These are phyloP conservation scores for Turnera subulata DNA, from an alignment of 345 rosid species.

Conservation along the genomic window DNA sequence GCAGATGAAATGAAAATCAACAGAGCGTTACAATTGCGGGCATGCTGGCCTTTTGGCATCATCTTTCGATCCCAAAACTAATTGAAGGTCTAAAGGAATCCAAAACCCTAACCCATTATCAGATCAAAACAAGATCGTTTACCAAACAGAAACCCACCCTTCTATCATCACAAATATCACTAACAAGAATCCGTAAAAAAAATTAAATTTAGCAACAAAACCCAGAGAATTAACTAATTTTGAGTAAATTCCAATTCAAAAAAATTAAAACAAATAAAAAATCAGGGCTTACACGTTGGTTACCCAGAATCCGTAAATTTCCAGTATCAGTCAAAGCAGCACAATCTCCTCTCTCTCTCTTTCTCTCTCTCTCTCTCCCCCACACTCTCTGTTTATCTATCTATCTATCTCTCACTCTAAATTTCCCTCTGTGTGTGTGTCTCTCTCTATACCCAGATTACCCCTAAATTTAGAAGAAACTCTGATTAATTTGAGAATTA, in stretches of 20 bases:
- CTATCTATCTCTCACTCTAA: no score
- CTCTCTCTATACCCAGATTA: slow-evolving; percentile 4
- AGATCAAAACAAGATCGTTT: not conserved
- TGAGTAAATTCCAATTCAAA: not conserved
- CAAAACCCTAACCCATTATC: not conserved
- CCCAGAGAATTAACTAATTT: not conserved
- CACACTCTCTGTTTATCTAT: no score
- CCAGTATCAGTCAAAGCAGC: slow-evolving; percentile 15
- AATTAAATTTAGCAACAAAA: not conserved
- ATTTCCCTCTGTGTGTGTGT: no score
- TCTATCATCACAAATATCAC: not conserved
- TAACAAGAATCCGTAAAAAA: not conserved
- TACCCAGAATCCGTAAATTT: slow-evolving; percentile 17
- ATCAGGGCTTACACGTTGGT: slow-evolving; percentile 14
- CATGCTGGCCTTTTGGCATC: no score
- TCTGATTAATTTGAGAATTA: not conserved
- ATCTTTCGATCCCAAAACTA: no score
- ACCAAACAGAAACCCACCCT: not conserved
- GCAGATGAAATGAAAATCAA: no score
- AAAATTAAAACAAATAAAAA: not conserved
- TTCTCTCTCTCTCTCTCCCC: no score
- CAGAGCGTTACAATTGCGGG: no score
- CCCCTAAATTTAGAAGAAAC: not conserved
- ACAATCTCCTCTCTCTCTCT: slow-evolving; percentile 5
- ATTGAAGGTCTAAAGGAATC: no score